A percentile compares a stretch with the other conserved stretches of the same genome.
These are phyloP conservation scores for Leucosporidium creatinivorum DNA, from an alignment of 768 basidiomycete species.

Conservation along the genomic window DNA sequence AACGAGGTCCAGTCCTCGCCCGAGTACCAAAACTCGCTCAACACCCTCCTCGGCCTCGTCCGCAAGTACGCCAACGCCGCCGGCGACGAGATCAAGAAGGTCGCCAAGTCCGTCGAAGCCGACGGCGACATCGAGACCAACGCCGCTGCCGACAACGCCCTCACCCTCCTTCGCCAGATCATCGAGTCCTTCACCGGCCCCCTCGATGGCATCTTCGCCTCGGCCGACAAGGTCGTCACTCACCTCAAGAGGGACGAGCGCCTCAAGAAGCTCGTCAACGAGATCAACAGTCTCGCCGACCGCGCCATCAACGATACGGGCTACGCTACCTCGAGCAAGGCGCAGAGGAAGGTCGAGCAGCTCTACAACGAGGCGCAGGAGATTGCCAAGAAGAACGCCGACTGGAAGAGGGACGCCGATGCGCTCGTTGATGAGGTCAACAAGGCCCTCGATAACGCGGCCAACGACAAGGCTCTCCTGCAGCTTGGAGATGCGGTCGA, in stretches of 20 bases:
- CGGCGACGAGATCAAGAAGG: conserved; percentile 38
- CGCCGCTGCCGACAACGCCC: conserved; percentile 42
- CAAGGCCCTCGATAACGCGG: conserved; percentile 19
- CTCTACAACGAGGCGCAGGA: conserved; percentile 44
- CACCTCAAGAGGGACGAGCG: conserved; percentile 43
- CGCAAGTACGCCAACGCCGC: conserved; percentile 45
- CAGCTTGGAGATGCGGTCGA: conserved; percentile 42
- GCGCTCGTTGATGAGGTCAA: conserved; percentile 38
- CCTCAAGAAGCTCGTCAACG: conserved; percentile 41
- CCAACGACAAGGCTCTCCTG: conserved; percentile 41
- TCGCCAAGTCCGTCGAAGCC: conserved; percentile 28
- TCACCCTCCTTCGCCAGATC: conserved; percentile 41
- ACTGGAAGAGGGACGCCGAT: conserved; percentile 40
- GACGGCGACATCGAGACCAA: conserved; percentile 38
- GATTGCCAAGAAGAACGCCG: conserved; percentile 40
- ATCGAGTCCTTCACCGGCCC: conserved; percentile 43
- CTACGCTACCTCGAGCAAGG: conserved; percentile 43
- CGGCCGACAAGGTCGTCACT: conserved; percentile 39
- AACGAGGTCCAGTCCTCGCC: conserved; percentile 42
- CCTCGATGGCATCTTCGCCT: conserved; percentile 40
- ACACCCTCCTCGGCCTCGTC: conserved; percentile 41
- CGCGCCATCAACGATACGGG: conserved; percentile 42
- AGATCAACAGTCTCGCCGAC: conserved; percentile 39
- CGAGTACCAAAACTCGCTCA: conserved; percentile 42
- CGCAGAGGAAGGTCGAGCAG: conserved; percentile 41